These are phyloP conservation scores for Spatholobus suberectus DNA, from an alignment of 306 rosid species.

Conservation along the genomic window DNA sequence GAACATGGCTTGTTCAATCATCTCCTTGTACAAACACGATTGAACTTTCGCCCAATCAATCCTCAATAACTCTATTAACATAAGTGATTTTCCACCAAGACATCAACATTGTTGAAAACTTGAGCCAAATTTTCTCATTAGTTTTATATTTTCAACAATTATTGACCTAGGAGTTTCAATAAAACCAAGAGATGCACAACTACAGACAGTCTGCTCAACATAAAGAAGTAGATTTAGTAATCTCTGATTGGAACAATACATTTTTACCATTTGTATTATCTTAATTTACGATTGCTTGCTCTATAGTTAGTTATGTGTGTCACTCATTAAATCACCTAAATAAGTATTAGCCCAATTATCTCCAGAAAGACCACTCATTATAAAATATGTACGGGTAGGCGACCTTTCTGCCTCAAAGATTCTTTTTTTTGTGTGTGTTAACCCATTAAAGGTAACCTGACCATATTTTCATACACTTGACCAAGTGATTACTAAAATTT, in stretches of 20 bases:
- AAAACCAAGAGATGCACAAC: conserved; percentile 89
- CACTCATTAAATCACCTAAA: conserved; percentile 67
- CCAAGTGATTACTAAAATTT: too few relatives aligned
- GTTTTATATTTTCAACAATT: conserved; percentile 78
- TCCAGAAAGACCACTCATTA: conserved; percentile 92
- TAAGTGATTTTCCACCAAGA: conserved; percentile 20
- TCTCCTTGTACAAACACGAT: not conserved
- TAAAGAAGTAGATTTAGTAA: conserved; percentile 73
- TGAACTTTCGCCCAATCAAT: not conserved
- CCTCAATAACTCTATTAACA: not conserved
- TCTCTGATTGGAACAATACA: conserved; percentile 55
- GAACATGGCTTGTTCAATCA: not conserved
- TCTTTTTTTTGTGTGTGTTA: conserved; percentile 66
- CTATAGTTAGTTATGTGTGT: conserved; percentile 55
- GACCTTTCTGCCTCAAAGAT: conserved; percentile 52
- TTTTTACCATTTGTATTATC: conserved; percentile 52
- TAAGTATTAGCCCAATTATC: conserved; percentile 77
- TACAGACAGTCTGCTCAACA: conserved; percentile 79
- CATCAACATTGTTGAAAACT: conserved; percentile 47
- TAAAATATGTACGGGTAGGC: conserved; percentile 60
- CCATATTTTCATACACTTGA: too few relatives aligned
- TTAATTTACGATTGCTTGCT: too few relatives aligned
- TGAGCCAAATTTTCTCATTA: conserved; percentile 64
- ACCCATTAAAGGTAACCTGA: conserved; percentile 68
- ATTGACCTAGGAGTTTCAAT: conserved; percentile 89